Evolutionary conservation across 1,284 basidiomycete species (phyloP).

Genomic region (Ustilago nuda): DNA sequence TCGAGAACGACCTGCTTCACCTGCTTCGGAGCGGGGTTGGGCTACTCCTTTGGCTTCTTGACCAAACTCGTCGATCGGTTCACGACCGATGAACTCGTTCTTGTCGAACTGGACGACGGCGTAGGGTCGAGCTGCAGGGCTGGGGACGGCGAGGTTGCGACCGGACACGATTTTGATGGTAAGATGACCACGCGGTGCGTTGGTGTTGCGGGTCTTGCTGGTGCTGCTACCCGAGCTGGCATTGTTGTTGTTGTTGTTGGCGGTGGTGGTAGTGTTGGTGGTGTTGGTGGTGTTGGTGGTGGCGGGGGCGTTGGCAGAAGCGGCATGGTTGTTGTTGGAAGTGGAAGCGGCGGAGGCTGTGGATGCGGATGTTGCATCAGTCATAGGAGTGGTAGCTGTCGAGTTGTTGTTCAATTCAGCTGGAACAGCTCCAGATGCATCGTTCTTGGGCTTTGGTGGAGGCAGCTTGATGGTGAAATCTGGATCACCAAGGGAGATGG

Average conservation of each 20-base stretch:
- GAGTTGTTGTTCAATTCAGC: neutral
- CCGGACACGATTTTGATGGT: conserved; percentile 96
- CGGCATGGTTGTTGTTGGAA: conserved; percentile 4
- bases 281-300: neutral
- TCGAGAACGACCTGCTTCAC: conserved; percentile 74
- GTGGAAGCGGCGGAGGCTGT: conserved; percentile 16
- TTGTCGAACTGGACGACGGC: conserved; percentile 98
- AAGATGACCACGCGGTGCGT: conserved; percentile 78
- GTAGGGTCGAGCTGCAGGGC: conserved; percentile 79
- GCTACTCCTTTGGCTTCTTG: conserved; percentile 86
- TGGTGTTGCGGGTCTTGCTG: conserved; percentile 59
- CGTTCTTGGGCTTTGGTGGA: conserved; percentile 53
- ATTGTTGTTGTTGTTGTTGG: conserved; percentile 9
- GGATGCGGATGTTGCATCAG: conserved; percentile 9
- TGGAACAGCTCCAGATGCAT: conserved; percentile 6
- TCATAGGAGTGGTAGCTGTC: conserved; percentile 9
- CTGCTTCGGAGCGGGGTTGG: conserved; percentile 74
- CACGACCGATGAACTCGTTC: conserved; percentile 95
- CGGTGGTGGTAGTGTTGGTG: conserved; percentile 1
- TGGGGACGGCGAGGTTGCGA: conserved; percentile 76
- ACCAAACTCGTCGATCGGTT: conserved; percentile 85
- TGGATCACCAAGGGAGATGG: conserved; percentile 55
- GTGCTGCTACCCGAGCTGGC: conserved; percentile 8
- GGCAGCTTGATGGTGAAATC: conserved; percentile 68
- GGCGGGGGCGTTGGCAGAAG: conserved; percentile 1